phyloP scores from a whole-genome alignment of 768 basidiomycete species.

The Pleurotus djamor region DNA sequence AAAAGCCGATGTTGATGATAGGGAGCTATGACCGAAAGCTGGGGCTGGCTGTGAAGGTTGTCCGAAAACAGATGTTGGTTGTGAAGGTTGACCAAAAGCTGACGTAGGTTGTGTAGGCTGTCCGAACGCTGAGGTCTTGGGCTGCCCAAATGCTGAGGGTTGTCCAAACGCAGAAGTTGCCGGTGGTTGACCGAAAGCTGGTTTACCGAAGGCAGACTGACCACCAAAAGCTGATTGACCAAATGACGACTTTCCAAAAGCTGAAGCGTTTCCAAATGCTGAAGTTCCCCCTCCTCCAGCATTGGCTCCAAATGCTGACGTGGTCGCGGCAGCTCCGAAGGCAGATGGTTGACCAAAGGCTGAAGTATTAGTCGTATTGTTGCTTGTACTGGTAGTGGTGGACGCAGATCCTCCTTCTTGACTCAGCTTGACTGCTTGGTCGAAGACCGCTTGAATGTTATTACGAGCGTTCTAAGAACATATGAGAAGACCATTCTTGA shows the following conservation, averaged over 20 bases:
- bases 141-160: conserved; percentile 30
- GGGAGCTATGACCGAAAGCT: conserved; percentile 22
- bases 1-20: background rate
- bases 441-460: conserved; percentile 48
- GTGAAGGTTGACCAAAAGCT: background rate
- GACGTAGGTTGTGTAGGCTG: conserved; percentile 9
- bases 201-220: conserved; percentile 27
- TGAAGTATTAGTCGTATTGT: conserved; percentile 18
- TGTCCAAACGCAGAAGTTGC: conserved; percentile 27
- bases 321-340: conserved; percentile 18
- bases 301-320: conserved; percentile 11
- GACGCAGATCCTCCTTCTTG: conserved; percentile 9
- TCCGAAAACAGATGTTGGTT: background rate
- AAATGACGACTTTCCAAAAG: conserved; percentile 27
- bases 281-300: conserved; percentile 17
- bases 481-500: background rate
- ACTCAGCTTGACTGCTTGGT: conserved; percentile 49
- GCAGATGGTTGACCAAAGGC: conserved; percentile 24
- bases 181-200: conserved; percentile 23
- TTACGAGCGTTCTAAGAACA: conserved; percentile 39
- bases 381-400: conserved; percentile 14
- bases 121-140: conserved; percentile 26
- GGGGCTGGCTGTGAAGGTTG: conserved; percentile 9
- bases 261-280: conserved; percentile 23
- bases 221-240: conserved; percentile 33